Evolutionary conservation across 352 stramenopile genomes (phyloP), one percentile per base, ranked within the genome.

Genomic region (Pythium folliculosum): DNA sequence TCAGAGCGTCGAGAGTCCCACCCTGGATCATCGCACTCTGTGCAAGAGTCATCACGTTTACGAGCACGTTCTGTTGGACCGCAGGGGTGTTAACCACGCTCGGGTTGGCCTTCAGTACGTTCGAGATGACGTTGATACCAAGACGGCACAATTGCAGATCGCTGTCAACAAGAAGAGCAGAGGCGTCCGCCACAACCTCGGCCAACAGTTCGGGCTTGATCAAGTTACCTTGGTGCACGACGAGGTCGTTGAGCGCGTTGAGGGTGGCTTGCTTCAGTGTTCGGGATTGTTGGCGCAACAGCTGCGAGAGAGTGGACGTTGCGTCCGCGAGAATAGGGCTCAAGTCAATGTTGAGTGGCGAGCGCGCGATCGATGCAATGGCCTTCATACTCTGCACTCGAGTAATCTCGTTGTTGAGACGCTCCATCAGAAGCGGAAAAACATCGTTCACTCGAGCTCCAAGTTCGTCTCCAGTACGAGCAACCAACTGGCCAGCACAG

Each of bases 321-420:
- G 87, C 89, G 51, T 97, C 88, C n/a, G 79, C 75, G 19, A 99
- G 77, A 45, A 99, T 95, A 13, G 88, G 69, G 30, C 86, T 90
- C 69, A 99, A 82, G 69, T 99, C 92, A 60, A 99, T 75, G 19
- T 80, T 66, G 2, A 96, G 67, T 49, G 88, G 89, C 7, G 92
- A 96, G 6, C 79, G 80, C 23, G 92, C 95, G 69, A 99, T 97
- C 17, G 78, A 77, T 16, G 81, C 87, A 22, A 99, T 84, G 3
- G 96, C 96, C 77, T 99, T 99, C 70, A 99, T 98, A 19, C 95
- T 98, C 52, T 96, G 84, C 43, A 98, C 89, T 21, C 97, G 92
- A 21, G 97, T 99, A 60, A 98, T 99, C 77, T 99, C 97, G 75
- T 99, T 99, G 63, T 96, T 93, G 10, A 99, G 82, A 57, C 96